A percentile compares a stretch with the other conserved stretches of the same genome.
Evolutionary conservation across 2,329 filamentous ascomycete species (phyloP).

Genomic region (Colletotrichum falcatum): DNA sequence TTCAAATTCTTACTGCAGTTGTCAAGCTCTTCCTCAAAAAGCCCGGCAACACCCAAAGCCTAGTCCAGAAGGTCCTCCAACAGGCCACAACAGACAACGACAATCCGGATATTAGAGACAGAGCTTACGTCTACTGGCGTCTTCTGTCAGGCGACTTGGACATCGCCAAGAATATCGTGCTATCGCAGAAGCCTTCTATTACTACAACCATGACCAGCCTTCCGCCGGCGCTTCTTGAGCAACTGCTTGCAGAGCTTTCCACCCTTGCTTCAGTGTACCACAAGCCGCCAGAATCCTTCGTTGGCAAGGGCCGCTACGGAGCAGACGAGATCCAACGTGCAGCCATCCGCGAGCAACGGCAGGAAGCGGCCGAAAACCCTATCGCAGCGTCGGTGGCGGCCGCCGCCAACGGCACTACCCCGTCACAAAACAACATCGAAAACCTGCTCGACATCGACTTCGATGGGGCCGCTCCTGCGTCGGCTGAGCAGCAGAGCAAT

Average conservation of each 20-base stretch:
- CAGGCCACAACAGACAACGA: slow-evolving; percentile 94
- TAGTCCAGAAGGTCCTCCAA: slow-evolving; percentile 96
- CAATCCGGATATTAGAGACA: slow-evolving; percentile 96
- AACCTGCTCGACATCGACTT: slow-evolving; percentile 97
- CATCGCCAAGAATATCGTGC: slow-evolving; percentile 87
- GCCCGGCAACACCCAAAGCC: slow-evolving; percentile 87
- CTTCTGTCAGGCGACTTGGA: slow-evolving; percentile 92
- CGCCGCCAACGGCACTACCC: slow-evolving; percentile 65
- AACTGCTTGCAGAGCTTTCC: slow-evolving; percentile 90
- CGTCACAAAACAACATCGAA: slow-evolving; percentile 83
- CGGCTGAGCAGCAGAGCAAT: slow-evolving; percentile 69
- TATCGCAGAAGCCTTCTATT: slow-evolving; percentile 95
- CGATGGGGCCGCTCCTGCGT: slow-evolving; percentile 92
- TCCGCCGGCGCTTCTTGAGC: slow-evolving; percentile 84
- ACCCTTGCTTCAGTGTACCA: slow-evolving; percentile 98
- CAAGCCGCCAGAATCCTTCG: slow-evolving; percentile 97
- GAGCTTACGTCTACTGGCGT: slow-evolving; percentile 98
- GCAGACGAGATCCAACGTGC: slow-evolving; percentile 95
- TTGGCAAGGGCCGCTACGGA: slow-evolving; percentile 93
- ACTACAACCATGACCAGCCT: slow-evolving; percentile 93
- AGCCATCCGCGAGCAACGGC: slow-evolving; percentile 94
- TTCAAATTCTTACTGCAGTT: slow-evolving; percentile 96
- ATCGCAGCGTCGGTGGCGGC: slow-evolving; percentile 86
- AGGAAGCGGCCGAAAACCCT: slow-evolving; percentile 93
- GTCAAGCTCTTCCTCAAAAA: slow-evolving; percentile 99